These are phyloP conservation scores for Torulaspora globosa DNA, from an alignment of 1,139 yeast genomes.

Conservation along the genomic window DNA sequence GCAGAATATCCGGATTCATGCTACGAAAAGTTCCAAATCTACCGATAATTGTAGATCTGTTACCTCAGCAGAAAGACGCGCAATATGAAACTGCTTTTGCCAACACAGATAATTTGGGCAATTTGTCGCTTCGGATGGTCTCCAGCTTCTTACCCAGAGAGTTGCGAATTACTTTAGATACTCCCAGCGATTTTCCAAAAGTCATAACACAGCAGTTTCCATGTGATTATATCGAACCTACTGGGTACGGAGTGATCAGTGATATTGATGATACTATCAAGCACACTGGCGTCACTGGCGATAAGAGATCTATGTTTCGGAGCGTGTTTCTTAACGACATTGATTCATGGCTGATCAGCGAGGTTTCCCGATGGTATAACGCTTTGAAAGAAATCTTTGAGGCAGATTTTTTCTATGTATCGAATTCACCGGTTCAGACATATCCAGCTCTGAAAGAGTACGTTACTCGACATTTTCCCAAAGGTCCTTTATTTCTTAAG, in stretches of 20 bases:
- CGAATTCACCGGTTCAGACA: slow-evolving; percentile 92
- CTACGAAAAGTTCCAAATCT: slow-evolving; percentile 55
- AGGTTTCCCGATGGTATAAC: slow-evolving; percentile 68
- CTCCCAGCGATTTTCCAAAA: slow-evolving; percentile 20
- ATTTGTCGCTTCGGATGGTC: slow-evolving; percentile 47
- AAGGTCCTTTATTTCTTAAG: slow-evolving; percentile 72
- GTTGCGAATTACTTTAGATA: slow-evolving; percentile 35
- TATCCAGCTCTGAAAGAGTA: slow-evolving; percentile 62
- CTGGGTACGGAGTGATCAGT: slow-evolving; percentile 67
- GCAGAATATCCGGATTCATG: slow-evolving; percentile 57
- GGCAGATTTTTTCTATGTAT: slow-evolving; percentile 79
- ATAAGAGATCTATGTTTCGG: slow-evolving; percentile 73
- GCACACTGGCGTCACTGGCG: slow-evolving; percentile 83
- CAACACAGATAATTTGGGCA: slow-evolving; percentile 57
- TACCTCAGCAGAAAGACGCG: slow-evolving; percentile 45
- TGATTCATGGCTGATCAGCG: slow-evolving; percentile 63
- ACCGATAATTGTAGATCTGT: slow-evolving; percentile 44
- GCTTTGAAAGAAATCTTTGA: slow-evolving; percentile 41
- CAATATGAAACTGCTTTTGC: slow-evolving; percentile 35
- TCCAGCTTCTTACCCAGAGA: slow-evolving; percentile 55
- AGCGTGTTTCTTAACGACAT: slow-evolving; percentile 69
- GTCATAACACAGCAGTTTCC: slow-evolving; percentile 16
- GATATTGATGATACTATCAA: slow-evolving; percentile 96
- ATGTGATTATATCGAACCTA: slow-evolving; percentile 28
- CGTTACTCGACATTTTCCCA: slow-evolving; percentile 56